phyloP scores from a whole-genome alignment of 2,329 filamentous ascomycete species.

The Stachybotrys chartarum region DNA sequence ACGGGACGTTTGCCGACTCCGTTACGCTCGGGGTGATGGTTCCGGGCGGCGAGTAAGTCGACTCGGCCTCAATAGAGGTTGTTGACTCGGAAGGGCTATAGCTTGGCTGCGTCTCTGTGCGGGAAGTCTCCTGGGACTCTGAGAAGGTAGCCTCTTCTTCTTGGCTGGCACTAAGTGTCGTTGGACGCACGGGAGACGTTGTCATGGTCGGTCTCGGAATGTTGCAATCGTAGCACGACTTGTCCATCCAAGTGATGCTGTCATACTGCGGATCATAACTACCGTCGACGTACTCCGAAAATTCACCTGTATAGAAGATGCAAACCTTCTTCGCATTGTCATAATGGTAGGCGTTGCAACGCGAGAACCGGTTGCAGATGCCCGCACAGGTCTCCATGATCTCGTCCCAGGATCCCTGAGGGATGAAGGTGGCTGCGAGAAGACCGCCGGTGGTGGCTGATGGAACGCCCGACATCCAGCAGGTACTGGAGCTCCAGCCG shows the following conservation, averaged over 20 bases:
- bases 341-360: not conserved
- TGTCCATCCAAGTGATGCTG: not conserved
- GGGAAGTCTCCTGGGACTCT: not conserved
- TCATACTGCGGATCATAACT: not conserved
- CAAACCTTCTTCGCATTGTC: not conserved
- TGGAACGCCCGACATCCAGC: not conserved
- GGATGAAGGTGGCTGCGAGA: not conserved
- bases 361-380: not conserved
- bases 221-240: not conserved
- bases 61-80: not conserved
- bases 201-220: not conserved
- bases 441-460: not conserved
- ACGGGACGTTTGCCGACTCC: not conserved
- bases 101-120: not conserved
- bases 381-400: not conserved
- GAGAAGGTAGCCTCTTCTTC: not conserved
- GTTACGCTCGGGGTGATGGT: not conserved
- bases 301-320: not conserved
- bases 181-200: not conserved
- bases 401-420: not conserved
- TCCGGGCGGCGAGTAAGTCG: not conserved
- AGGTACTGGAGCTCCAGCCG: not conserved
- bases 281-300: not conserved
- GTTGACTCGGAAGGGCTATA: not conserved
- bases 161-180: not conserved